Evolutionary conservation across 2,329 filamentous ascomycete genomes (phyloP).

Genomic region (Pseudogymnoascus destructans): DNA sequence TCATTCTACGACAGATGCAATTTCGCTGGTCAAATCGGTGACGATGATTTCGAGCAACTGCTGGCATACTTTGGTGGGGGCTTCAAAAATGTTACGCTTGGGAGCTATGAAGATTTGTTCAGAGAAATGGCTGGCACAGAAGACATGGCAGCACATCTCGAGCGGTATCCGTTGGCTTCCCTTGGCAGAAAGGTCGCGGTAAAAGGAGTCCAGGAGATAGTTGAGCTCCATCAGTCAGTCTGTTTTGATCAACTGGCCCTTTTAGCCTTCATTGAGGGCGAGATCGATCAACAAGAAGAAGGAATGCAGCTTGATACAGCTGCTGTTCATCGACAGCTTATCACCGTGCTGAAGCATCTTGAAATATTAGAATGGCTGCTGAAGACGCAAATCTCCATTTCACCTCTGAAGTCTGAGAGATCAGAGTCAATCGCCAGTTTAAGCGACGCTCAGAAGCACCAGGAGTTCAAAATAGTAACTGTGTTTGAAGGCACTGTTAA

Average conservation of each 20-base stretch:
- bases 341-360: constrained; percentile 57
- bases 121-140: constrained; percentile 32
- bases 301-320: constrained; percentile 54
- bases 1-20: constrained; percentile 66
- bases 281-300: constrained; percentile 61
- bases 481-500: constrained; percentile 46
- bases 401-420: constrained; percentile 32
- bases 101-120: constrained; percentile 41
- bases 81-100: constrained; percentile 43
- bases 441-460: constrained; percentile 30
- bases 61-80: constrained; percentile 53
- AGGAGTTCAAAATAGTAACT: constrained; percentile 39
- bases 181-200: constrained; percentile 67
- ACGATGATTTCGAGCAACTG: constrained; percentile 66
- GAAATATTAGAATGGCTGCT: constrained; percentile 62
- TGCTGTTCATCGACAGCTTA: constrained; percentile 56
- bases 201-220: constrained; percentile 64
- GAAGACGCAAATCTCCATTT: constrained; percentile 42
- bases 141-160: constrained; percentile 22
- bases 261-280: constrained; percentile 73
- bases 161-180: constrained; percentile 44
- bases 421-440: constrained; percentile 19
- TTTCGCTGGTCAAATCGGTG: constrained; percentile 65
- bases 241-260: constrained; percentile 74
- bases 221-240: constrained; percentile 58